These are phyloP conservation scores for Taphrina betulina DNA, from an alignment of 1,139 yeast species.

Conservation along the genomic window DNA sequence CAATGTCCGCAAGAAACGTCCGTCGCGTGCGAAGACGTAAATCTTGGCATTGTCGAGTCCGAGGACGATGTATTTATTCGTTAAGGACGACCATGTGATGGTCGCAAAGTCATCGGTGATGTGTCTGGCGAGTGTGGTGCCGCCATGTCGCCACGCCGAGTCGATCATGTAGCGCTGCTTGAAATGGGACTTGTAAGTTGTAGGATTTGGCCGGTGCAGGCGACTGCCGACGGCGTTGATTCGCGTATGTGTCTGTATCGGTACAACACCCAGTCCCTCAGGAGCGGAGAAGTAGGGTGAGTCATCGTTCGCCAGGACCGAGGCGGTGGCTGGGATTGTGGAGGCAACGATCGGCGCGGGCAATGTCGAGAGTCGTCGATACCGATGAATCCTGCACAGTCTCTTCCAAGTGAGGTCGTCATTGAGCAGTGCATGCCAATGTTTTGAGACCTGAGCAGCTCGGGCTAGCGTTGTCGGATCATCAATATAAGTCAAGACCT, in stretches of 20 bases:
- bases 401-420: conserved; percentile 51
- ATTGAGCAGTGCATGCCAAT: conserved; percentile 47
- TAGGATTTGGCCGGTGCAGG: conserved; percentile 41
- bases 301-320: conserved; percentile 14
- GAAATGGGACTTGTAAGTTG: conserved; percentile 48
- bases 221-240: conserved; percentile 8
- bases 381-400: conserved; percentile 47
- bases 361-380: conserved; percentile 41
- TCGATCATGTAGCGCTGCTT: conserved; percentile 49
- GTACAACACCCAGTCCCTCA: conserved; percentile 24
- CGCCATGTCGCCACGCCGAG: conserved; percentile 49
- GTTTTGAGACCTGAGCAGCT: conserved; percentile 49
- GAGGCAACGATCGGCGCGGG: conserved; percentile 8
- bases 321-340: conserved; percentile 3
- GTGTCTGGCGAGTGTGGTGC: conserved; percentile 48
- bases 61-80: conserved; percentile 46
- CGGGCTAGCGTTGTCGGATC: conserved; percentile 49
- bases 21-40: conserved; percentile 56
- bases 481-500: conserved; percentile 60
- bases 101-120: conserved; percentile 46
- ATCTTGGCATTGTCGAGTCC: conserved; percentile 50
- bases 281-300: conserved; percentile 30
- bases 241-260: conserved; percentile 14
- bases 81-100: conserved; percentile 46
- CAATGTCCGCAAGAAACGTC: conserved; percentile 53